A percentile compares a stretch with the other conserved stretches of the same genome.
These are phyloP conservation scores for Panaeolus cyanescens DNA, from an alignment of 768 basidiomycete species.

Conservation along the genomic window DNA sequence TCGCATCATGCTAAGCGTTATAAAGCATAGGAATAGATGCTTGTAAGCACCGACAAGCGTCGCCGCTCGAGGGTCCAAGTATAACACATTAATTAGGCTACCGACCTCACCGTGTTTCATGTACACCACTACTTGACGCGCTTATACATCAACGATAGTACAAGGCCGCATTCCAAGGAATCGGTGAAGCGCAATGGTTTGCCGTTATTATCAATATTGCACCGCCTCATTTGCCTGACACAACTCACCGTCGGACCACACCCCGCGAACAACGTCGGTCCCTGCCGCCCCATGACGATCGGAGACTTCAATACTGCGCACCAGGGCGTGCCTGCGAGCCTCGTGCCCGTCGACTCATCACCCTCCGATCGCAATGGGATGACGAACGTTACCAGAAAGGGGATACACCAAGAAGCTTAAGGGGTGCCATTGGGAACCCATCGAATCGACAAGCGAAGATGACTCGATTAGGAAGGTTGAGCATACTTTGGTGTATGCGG, in stretches of 20 bases:
- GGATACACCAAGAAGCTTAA: background rate
- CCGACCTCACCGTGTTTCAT: background rate
- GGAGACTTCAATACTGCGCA: background rate
- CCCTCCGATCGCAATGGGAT: background rate
- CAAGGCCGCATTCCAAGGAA: background rate
- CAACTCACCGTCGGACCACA: background rate
- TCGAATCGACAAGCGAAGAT: background rate
- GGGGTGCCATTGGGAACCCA: background rate
- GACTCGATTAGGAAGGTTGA: conserved; percentile 1
- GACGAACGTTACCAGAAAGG: background rate
- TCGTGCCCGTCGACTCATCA: background rate
- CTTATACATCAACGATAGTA: background rate
- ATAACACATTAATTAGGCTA: too few species aligned
- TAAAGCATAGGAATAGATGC: too few species aligned
- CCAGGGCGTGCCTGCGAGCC: background rate
- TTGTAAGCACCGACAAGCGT: too few species aligned
- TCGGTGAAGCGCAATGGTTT: too few species aligned
- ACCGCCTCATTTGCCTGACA: background rate
- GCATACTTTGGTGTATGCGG: background rate
- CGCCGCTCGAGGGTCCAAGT: too few species aligned
- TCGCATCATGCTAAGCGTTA: too few species aligned
- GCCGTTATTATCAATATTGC: background rate
- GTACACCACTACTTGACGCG: background rate
- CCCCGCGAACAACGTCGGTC: background rate
- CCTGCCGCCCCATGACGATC: background rate